Conservation (phyloP, 2,329 filamentous ascomycete genomes). For the Scedosporium apiospermum region DNA sequence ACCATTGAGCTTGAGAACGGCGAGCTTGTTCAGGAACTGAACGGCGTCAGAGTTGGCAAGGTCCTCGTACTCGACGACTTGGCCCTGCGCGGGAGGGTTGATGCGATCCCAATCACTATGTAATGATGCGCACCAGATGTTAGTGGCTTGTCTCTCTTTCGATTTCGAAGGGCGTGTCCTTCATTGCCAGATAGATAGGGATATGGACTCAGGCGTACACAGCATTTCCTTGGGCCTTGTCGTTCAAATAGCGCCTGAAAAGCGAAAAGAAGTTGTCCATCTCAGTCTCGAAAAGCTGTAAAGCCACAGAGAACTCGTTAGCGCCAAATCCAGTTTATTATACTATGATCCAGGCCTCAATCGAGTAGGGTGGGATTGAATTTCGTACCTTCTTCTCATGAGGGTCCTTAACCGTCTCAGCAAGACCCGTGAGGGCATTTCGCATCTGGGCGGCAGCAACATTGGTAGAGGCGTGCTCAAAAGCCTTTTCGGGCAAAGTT, state of each 20-base stretch:
- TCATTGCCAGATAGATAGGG: not conserved
- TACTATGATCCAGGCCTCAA: not conserved
- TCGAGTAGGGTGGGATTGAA: not conserved
- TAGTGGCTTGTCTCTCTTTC: slow-evolving; percentile 13
- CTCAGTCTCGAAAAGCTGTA: slow-evolving; percentile 87
- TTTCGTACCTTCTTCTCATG: slow-evolving; percentile 67
- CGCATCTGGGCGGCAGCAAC: slow-evolving; percentile 98
- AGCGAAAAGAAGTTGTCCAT: slow-evolving; percentile 99
- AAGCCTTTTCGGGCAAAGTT: slow-evolving; percentile 57
- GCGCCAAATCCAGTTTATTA: not conserved
- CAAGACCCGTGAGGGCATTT: slow-evolving; percentile 87
- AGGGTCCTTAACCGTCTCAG: slow-evolving; percentile 80
- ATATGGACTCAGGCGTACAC: slow-evolving; percentile 43
- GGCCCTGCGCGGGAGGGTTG: slow-evolving; percentile 79
- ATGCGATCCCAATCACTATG: slow-evolving; percentile 91
- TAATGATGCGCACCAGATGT: not conserved
- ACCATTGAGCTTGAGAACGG: slow-evolving; percentile 98
- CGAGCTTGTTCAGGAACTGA: slow-evolving; percentile 92
- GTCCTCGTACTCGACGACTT: slow-evolving; percentile 91
- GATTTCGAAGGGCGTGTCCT: not conserved
- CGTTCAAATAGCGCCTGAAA: slow-evolving; percentile 95
- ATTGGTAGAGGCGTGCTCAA: slow-evolving; percentile 98
- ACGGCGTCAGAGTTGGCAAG: slow-evolving; percentile 85
- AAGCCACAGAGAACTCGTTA: not conserved
- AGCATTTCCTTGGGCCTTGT: slow-evolving; percentile 95